Evolutionary conservation across 495 filamentous ascomycete species (phyloP), one percentile per base, ranked within the genome.

Genomic region (Xylaria telfairii): DNA sequence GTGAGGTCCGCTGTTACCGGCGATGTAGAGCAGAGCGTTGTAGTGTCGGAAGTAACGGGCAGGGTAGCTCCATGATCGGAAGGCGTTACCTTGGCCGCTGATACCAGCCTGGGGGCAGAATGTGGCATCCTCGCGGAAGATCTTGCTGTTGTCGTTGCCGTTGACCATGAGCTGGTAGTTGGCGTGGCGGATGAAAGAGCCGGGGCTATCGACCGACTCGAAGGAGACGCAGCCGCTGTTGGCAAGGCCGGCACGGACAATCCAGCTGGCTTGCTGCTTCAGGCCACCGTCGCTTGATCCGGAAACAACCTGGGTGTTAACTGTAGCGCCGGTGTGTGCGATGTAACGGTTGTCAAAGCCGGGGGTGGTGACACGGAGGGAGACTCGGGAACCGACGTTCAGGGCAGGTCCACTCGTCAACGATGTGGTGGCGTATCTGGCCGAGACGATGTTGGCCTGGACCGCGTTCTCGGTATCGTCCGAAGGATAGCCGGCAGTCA

Each of bases 401-500:
- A 87, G 76, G 0, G 81, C 79, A n/a, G 81, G 68, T 21, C 87
- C 86, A 70, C 83, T 87, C 61, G 75, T 83, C 60, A 65, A 6
- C 3, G 83, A 81, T 0, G 80, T 75, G 28, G 71, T 75, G 21
- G 82, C 85, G 51, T 89, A 89, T 75, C 80, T 82, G 37, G 87
- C 87, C 15, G 85, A 84, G 1, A 87, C 81, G 71, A 89, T 85
- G 65, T 89, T 83, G 24, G 86, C 86, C 73, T 88, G 87, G 67
- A 89, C 87, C 19, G 81, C 67, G 75, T 82, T 80, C 73, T 89
- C 87, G 26, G 83, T 86, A 46, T 75, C 82, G 67, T 88, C 86
- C 26, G 86, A 81, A 2, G 87, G 87, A 72, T 87, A 89, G 37
- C 87, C 86, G 15, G 80, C 75, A 64, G 87, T 88, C 87, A 89